These are phyloP conservation scores for Basipetospora chlamydospora DNA, from an alignment of 2,329 filamentous ascomycete genomes.

Conservation along the genomic window DNA sequence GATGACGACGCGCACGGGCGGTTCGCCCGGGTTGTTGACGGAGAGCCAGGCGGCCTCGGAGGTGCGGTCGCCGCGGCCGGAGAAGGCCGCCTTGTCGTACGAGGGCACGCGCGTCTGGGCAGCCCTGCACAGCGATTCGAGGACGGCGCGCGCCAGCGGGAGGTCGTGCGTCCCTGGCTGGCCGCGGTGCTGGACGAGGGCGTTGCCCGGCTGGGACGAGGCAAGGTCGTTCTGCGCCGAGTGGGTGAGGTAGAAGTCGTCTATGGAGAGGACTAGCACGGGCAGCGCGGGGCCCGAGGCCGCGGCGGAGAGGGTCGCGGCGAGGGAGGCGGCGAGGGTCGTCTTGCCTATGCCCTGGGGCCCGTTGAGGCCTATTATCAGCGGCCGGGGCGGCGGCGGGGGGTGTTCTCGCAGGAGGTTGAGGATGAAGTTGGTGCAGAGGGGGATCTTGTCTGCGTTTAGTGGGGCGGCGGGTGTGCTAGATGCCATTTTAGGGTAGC, in stretches of 20 bases:
- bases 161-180: slow-evolving; percentile 78
- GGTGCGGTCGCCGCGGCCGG: slow-evolving; percentile 62
- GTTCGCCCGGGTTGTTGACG: slow-evolving; percentile 36
- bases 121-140: slow-evolving; percentile 29
- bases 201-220: slow-evolving; percentile 51
- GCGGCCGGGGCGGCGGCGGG: slow-evolving; percentile 36
- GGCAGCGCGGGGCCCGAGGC: slow-evolving; percentile 45
- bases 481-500: too few species aligned
- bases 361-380: slow-evolving; percentile 80
- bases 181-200: slow-evolving; percentile 65
- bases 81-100: slow-evolving; percentile 73
- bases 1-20: slow-evolving; percentile 49
- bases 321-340: slow-evolving; percentile 59
- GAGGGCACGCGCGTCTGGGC: slow-evolving; percentile 46
- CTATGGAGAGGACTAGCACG: slow-evolving; percentile 74
- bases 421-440: slow-evolving; percentile 67
- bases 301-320: slow-evolving; percentile 43
- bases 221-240: slow-evolving; percentile 52
- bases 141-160: slow-evolving; percentile 45
- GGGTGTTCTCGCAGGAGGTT: slow-evolving; percentile 37
- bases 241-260: slow-evolving; percentile 78
- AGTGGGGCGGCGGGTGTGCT: too few species aligned
- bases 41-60: slow-evolving; percentile 45
- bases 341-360: slow-evolving; percentile 90
- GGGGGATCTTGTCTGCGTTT: slow-evolving; percentile 63